A percentile compares a stretch with the other conserved stretches of the same genome.
These are phyloP conservation scores for Macrophomina tecta DNA, from an alignment of 2,329 filamentous ascomycete species.

Conservation along the genomic window DNA sequence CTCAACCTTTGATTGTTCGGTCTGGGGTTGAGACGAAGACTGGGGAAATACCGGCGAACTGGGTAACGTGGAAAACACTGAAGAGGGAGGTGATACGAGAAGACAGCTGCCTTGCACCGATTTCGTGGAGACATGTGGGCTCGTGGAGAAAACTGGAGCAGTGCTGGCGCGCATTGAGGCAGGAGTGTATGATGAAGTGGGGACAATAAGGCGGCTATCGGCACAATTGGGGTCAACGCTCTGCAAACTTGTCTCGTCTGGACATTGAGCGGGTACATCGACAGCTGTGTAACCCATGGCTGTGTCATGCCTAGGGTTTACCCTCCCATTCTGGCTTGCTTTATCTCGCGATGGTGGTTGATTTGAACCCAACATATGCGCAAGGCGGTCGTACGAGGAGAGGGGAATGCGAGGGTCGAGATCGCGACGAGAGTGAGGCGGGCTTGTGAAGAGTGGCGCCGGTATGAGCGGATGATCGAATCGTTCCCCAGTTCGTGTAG, in stretches of 20 bases:
- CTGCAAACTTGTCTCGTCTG: not conserved
- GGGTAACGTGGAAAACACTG: not conserved
- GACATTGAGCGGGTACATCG: not conserved
- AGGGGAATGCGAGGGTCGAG: conserved; percentile 25
- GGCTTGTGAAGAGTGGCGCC: conserved; percentile 24
- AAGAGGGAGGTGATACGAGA: not conserved
- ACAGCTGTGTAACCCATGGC: not conserved
- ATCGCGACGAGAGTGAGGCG: conserved; percentile 22
- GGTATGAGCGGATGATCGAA: conserved; percentile 23
- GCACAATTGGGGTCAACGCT: not conserved
- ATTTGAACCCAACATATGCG: conserved; percentile 2
- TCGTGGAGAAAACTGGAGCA: not conserved
- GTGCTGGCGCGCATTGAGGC: not conserved
- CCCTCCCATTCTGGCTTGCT: not conserved
- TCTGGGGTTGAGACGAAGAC: conserved; percentile 14
- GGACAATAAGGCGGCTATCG: conserved; percentile 6
- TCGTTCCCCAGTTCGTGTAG: not conserved
- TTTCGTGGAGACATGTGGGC: not conserved
- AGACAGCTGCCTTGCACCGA: not conserved
- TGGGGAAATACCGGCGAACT: not conserved
- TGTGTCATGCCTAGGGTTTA: not conserved
- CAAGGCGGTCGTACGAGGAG: conserved; percentile 23
- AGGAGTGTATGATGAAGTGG: conserved; percentile 3
- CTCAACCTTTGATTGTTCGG: not conserved
- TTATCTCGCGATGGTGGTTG: conserved; percentile 1